Conservation (phyloP, 345 rosid species). For the Laguncularia racemosa region DNA sequence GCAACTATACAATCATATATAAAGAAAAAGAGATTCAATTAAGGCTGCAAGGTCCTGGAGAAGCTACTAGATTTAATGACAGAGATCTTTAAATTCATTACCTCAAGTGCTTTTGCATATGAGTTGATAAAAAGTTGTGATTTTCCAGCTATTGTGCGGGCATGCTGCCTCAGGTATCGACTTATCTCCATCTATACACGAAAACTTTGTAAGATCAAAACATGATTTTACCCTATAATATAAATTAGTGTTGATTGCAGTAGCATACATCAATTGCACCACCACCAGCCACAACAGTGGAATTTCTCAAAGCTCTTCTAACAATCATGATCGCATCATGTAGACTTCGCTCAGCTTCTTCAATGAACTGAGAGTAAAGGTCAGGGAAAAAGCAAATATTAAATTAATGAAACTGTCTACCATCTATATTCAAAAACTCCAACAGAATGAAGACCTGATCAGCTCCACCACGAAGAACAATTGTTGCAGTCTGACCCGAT, state of each 20-base stretch:
- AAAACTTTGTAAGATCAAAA: constrained; percentile 14
- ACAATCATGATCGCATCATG: constrained; percentile 99
- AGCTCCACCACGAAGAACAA: constrained; percentile 99
- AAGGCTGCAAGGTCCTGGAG: no score
- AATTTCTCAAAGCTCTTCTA: constrained; percentile 92
- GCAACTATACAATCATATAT: no score
- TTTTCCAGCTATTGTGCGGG: constrained; percentile 93
- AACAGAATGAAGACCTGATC: constrained; percentile 68
- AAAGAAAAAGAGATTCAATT: no score
- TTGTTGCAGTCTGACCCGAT: constrained; percentile 86
- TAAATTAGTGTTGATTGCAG: background rate
- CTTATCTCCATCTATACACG: constrained; percentile 91
- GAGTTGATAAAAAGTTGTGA: constrained; percentile 94
- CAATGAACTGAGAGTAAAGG: constrained; percentile 64
- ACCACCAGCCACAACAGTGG: constrained; percentile 98
- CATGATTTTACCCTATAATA: background rate
- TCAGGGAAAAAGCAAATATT: background rate
- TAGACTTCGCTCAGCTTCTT: constrained; percentile 98
- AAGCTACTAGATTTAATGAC: no score
- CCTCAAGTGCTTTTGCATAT: constrained; percentile 99
- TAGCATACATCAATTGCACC: constrained; percentile 96
- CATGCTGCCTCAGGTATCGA: constrained; percentile 84
- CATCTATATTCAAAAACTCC: background rate
- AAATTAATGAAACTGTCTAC: background rate
- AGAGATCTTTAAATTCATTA: constrained; percentile 13